A percentile compares a stretch with the other conserved stretches of the same genome.
Evolutionary conservation across 73 alveolate species (phyloP).

Genomic region (Stentor coeruleus): DNA sequence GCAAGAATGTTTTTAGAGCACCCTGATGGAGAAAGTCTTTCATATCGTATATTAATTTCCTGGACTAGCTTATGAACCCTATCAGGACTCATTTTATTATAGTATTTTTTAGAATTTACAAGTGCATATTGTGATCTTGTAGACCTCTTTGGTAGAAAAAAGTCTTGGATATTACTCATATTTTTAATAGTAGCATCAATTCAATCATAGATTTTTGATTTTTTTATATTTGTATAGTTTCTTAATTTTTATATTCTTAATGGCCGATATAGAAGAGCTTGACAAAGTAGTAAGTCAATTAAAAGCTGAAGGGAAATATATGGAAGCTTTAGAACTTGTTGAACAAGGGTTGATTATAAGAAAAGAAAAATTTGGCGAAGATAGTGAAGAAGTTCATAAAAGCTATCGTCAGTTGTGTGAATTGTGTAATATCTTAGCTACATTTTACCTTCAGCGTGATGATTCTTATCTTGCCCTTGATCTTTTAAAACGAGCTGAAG

Average conservation of each 20-base stretch:
- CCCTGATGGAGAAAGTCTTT: not conserved
- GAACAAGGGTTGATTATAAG: conserved; percentile 66
- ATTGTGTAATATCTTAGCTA: conserved; percentile 79
- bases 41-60: no score
- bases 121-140: no score
- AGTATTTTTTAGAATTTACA: not conserved
- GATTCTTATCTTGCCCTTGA: conserved; percentile 74
- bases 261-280: conserved; percentile 46
- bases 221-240: no score
- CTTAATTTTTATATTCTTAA: no score
- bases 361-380: conserved; percentile 58
- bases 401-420: conserved; percentile 63
- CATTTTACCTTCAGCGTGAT: conserved; percentile 69
- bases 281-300: conserved; percentile 52
- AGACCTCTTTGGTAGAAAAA: no score
- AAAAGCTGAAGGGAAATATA: conserved; percentile 44
- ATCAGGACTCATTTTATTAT: not conserved
- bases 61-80: not conserved
- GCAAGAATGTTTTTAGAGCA: not conserved
- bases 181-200: no score
- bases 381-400: conserved; percentile 66
- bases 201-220: no score
- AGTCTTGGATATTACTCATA: no score
- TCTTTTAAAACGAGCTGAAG: conserved; percentile 77
- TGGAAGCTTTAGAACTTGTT: conserved; percentile 54